A percentile compares a stretch with the other conserved stretches of the same genome.
Evolutionary conservation across 441 rosid genomes (phyloP).

Genomic region (Populus hybrid): DNA sequence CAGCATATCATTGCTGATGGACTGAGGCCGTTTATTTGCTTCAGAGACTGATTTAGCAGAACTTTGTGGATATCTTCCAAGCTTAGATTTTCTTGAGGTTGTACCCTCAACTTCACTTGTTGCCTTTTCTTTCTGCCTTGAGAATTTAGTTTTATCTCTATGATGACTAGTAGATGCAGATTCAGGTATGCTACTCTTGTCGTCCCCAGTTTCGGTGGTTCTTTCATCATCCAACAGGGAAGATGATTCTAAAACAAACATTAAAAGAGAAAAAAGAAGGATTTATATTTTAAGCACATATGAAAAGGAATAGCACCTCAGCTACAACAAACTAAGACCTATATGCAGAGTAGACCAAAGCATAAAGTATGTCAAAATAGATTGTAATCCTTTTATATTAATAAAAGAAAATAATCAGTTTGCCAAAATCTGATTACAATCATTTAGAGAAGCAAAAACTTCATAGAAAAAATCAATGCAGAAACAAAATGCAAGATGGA

Average conservation of each 20-base stretch:
- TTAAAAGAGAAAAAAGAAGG: background rate
- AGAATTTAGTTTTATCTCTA: slow-evolving; percentile 37
- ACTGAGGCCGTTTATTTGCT: slow-evolving; percentile 37
- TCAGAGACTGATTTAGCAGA: slow-evolving; percentile 36
- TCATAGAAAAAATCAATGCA: background rate
- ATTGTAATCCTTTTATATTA: background rate
- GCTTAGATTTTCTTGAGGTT: slow-evolving; percentile 48
- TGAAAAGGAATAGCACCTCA: slow-evolving; percentile 9
- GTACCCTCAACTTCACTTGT: slow-evolving; percentile 35
- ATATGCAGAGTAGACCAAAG: background rate
- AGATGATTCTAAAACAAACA: slow-evolving; percentile 54
- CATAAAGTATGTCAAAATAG: background rate
- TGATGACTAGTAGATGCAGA: slow-evolving; percentile 39
- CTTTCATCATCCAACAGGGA: slow-evolving; percentile 60
- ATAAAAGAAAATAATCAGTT: background rate
- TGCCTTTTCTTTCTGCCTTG: slow-evolving; percentile 41
- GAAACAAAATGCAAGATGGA: background rate
- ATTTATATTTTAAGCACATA: slow-evolving; percentile 1
- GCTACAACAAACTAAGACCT: background rate
- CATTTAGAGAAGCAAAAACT: background rate
- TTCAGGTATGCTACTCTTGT: slow-evolving; percentile 47
- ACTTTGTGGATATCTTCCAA: slow-evolving; percentile 39
- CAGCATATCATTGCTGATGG: slow-evolving; percentile 29
- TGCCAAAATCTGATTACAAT: background rate
- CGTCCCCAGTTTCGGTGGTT: slow-evolving; percentile 38